A percentile compares a stretch with the other conserved stretches of the same genome.
phyloP scores from a whole-genome alignment of 768 basidiomycete genomes.

The Boletus huronensis region DNA sequence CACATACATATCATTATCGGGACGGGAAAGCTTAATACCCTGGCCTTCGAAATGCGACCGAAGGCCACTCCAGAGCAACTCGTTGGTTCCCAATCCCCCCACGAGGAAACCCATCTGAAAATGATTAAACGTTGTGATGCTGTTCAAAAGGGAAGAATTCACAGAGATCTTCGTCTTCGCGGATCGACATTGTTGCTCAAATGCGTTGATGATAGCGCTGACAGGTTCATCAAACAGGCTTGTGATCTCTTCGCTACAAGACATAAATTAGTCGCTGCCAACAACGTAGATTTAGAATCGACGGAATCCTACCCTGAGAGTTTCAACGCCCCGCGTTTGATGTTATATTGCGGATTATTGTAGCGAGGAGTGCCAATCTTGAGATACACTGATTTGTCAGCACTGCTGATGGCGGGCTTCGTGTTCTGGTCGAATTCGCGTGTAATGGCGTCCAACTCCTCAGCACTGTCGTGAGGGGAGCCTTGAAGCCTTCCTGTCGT shows the following conservation, averaged over 20 bases:
- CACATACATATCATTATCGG: slow-evolving; percentile 8
- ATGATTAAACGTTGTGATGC: neutral
- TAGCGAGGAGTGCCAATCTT: neutral
- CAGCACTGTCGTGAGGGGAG: neutral
- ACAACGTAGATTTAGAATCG: neutral
- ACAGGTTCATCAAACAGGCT: slow-evolving; percentile 6
- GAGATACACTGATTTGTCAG: slow-evolving; percentile 1
- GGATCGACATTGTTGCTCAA: slow-evolving; percentile 4
- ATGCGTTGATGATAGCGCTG: slow-evolving; percentile 10
- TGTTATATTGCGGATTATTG: slow-evolving; percentile 1
- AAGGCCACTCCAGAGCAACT: slow-evolving; percentile 5
- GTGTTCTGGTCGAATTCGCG: slow-evolving; percentile 7
- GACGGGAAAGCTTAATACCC: slow-evolving; percentile 4
- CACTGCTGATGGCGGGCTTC: neutral
- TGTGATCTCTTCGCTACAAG: slow-evolving; percentile 2
- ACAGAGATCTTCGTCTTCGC: neutral
- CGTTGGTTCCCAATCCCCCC: slow-evolving; percentile 5
- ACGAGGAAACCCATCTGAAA: slow-evolving; percentile 10
- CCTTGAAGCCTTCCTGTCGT: slow-evolving; percentile 8
- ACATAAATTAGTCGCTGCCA: neutral
- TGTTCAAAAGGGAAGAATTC: neutral
- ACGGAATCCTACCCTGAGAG: slow-evolving; percentile 2
- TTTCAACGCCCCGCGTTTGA: slow-evolving; percentile 4
- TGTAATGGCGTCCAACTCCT: neutral
- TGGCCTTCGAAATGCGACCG: neutral